A percentile compares a stretch with the other conserved stretches of the same genome.
These are phyloP conservation scores for Cardamine resedifolia DNA, from an alignment of 345 rosid species.

Conservation along the genomic window DNA sequence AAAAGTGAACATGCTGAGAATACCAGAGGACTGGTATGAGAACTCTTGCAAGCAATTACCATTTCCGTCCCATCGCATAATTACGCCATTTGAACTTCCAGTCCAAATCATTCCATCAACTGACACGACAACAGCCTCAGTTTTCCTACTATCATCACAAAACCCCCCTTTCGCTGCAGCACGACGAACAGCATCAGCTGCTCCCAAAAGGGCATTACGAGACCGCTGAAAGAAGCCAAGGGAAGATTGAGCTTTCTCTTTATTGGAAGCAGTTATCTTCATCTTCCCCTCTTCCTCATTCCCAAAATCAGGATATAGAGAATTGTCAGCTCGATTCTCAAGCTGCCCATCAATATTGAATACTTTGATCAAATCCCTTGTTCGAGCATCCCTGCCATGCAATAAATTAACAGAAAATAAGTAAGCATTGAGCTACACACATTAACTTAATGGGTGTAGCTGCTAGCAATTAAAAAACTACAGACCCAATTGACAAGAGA, in stretches of 20 bases:
- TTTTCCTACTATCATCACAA: conserved; percentile 78
- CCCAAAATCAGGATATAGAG: conserved; percentile 58
- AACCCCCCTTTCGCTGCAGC: conserved; percentile 83
- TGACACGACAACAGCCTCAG: conserved; percentile 63
- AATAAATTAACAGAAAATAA: conserved; percentile 1
- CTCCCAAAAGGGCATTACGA: conserved; percentile 89
- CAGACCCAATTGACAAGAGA: neutral
- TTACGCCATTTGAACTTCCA: conserved; percentile 74
- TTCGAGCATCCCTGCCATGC: conserved; percentile 80
- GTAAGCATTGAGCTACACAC: neutral
- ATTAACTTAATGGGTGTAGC: neutral
- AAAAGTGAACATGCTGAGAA: conserved; percentile 63
- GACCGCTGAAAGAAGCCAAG: conserved; percentile 90
- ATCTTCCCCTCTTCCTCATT: conserved; percentile 65
- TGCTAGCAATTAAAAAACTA: neutral
- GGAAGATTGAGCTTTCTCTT: conserved; percentile 70
- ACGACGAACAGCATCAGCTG: conserved; percentile 96
- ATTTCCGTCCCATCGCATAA: conserved; percentile 84
- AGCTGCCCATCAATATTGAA: conserved; percentile 83
- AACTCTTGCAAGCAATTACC: conserved; percentile 78
- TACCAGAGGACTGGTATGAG: conserved; percentile 50
- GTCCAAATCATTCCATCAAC: conserved; percentile 81
- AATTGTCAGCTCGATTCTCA: conserved; percentile 66
- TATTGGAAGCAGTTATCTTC: conserved; percentile 54
- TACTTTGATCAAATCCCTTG: conserved; percentile 78